Percentiles rank a stretch among this genome's conserved stretches.
These are phyloP conservation scores for Fraxinus angustifolia DNA, from an alignment of 305 asterid species.

Conservation along the genomic window DNA sequence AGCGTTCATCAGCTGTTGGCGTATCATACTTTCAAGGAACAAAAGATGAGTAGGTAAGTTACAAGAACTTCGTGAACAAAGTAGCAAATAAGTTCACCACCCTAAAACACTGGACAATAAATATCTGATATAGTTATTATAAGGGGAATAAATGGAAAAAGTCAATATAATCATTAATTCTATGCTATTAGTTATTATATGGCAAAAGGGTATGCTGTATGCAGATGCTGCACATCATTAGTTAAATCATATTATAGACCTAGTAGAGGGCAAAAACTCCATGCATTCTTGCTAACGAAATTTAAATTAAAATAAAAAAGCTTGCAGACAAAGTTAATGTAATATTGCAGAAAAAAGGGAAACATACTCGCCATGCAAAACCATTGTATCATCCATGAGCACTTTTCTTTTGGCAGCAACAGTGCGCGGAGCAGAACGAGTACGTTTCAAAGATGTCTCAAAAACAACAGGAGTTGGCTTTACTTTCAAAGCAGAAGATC, in stretches of 20 bases:
- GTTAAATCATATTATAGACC: not conserved
- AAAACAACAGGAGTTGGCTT: slow-evolving; percentile 74
- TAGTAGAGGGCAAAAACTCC: not conserved
- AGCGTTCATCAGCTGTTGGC: slow-evolving; percentile 73
- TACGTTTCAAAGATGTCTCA: slow-evolving; percentile 71
- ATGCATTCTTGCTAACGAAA: not conserved
- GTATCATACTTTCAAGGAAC: slow-evolving; percentile 52
- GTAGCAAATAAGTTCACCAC: slow-evolving; percentile 5
- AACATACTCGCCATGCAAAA: slow-evolving; percentile 97
- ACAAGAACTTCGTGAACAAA: slow-evolving; percentile 9
- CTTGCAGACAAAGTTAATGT: not conserved
- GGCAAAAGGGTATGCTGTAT: not conserved
- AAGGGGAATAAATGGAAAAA: not conserved
- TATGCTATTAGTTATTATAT: not conserved
- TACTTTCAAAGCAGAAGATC: slow-evolving; percentile 71
- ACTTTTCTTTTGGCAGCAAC: slow-evolving; percentile 69
- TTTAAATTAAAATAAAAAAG: slow-evolving; percentile 3
- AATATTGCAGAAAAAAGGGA: slow-evolving; percentile 10
- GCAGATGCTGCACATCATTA: not conserved
- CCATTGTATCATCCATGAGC: slow-evolving; percentile 89
- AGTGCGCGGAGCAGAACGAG: slow-evolving; percentile 53
- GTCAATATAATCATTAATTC: not conserved
- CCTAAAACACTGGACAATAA: slow-evolving; percentile 9
- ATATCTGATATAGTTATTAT: not conserved
- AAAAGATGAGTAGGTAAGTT: slow-evolving; percentile 31